phyloP scores from a whole-genome alignment of 2,329 filamentous ascomycete species.

The Hymenoscyphus scutula region DNA sequence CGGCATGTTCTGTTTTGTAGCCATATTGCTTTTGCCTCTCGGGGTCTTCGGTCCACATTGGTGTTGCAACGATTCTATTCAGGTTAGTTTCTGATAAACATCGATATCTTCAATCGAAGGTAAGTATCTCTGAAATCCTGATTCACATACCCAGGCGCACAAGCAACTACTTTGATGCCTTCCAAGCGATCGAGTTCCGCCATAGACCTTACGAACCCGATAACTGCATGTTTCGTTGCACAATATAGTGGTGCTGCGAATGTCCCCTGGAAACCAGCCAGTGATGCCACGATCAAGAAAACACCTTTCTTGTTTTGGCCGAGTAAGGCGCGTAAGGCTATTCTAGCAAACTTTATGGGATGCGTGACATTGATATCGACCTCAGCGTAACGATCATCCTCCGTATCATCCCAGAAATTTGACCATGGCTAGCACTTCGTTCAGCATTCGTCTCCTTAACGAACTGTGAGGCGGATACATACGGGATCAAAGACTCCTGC shows the following conservation, averaged over 20 bases:
- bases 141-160: slow-evolving; percentile 34
- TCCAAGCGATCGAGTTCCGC: slow-evolving; percentile 34
- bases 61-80: slow-evolving; percentile 19
- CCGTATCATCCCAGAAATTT: slow-evolving; percentile 40
- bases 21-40: slow-evolving; percentile 17
- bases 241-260: slow-evolving; percentile 38
- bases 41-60: slow-evolving; percentile 20
- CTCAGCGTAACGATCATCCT: slow-evolving; percentile 34
- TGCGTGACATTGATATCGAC: slow-evolving; percentile 40
- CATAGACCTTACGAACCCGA: slow-evolving; percentile 40
- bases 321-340: slow-evolving; percentile 37
- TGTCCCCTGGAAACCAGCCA: slow-evolving; percentile 35
- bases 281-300: slow-evolving; percentile 35
- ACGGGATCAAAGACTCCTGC: slow-evolving; percentile 42
- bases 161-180: slow-evolving; percentile 37
- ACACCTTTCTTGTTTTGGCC: slow-evolving; percentile 38
- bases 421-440: slow-evolving; percentile 25
- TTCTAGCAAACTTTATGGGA: slow-evolving; percentile 41
- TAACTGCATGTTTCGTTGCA: slow-evolving; percentile 40
- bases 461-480: slow-evolving; percentile 6
- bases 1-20: slow-evolving; percentile 7
- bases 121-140: background rate
- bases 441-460: slow-evolving; percentile 2
- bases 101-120: background rate
- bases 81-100: background rate